Conservation (phyloP, 345 rosid species). For the Brassica rapa region DNA sequence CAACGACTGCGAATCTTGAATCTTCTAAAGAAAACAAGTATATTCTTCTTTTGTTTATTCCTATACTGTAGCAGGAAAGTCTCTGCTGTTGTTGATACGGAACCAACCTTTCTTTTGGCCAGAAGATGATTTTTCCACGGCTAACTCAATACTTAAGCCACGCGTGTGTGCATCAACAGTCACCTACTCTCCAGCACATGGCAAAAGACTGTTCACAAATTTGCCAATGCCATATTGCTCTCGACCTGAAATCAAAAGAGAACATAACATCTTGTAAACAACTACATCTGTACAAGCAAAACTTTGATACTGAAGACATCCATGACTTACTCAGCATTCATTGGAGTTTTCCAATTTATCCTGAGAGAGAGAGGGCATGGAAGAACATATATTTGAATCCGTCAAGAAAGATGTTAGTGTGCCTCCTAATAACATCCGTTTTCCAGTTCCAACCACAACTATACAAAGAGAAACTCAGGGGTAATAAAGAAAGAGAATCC, state of each 20-base stretch:
- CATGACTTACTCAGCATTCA: constrained; percentile 23
- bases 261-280: neutral
- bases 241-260: constrained; percentile 15
- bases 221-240: neutral
- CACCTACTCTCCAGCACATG: neutral
- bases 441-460: constrained; percentile 28
- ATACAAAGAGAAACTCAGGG: constrained; percentile 26
- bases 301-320: neutral
- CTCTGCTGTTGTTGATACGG: neutral
- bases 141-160: neutral
- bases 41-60: neutral
- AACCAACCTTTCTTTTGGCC: neutral
- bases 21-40: neutral
- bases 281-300: neutral
- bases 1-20: neutral
- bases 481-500: constrained; percentile 34
- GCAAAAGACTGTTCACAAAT: neutral
- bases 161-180: neutral
- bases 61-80: neutral
- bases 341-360: constrained; percentile 20
- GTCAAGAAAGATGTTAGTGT: constrained; percentile 6
- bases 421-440: constrained; percentile 24
- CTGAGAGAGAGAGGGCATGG: constrained; percentile 13
- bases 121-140: neutral
- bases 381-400: constrained; percentile 31